Conservation (phyloP, 306 rosid genomes). For the Fragaria vesca region DNA sequence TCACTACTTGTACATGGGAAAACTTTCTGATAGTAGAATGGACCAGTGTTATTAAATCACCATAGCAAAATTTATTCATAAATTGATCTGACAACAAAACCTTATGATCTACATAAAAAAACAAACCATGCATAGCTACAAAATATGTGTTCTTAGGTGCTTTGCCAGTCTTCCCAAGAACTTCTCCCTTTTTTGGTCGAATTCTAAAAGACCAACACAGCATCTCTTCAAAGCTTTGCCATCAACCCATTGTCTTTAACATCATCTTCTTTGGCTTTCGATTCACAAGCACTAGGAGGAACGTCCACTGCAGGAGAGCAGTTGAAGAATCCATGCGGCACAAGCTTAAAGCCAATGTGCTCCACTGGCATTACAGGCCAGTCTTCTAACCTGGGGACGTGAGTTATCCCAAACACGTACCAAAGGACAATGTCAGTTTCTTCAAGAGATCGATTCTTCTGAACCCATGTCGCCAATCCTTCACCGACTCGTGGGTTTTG, state of each 20-base stretch:
- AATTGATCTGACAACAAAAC: too few species aligned
- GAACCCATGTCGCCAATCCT: constrained; percentile 81
- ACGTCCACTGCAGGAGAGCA: constrained; percentile 80
- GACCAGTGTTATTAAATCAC: not conserved
- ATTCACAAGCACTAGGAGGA: constrained; percentile 58
- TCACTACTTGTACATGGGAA: not conserved
- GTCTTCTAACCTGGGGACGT: constrained; percentile 76
- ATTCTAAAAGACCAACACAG: too few species aligned
- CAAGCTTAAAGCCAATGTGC: constrained; percentile 70
- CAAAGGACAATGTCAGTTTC: constrained; percentile 73
- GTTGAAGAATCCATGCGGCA: constrained; percentile 91
- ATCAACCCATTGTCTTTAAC: constrained; percentile 36
- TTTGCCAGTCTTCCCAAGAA: too few species aligned
- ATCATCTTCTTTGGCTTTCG: constrained; percentile 45
- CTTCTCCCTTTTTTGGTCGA: too few species aligned
- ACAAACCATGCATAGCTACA: too few species aligned
- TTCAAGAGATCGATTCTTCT: constrained; percentile 68
- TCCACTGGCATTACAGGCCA: constrained; percentile 98
- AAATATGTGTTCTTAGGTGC: too few species aligned
- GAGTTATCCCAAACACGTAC: constrained; percentile 83
- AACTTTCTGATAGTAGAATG: constrained; percentile 2
- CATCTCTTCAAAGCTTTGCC: constrained; percentile 40
- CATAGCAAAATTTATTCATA: too few species aligned
- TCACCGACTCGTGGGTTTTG: constrained; percentile 76
- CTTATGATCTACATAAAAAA: too few species aligned